A percentile compares a stretch with the other conserved stretches of the same genome.
Evolutionary conservation across 78 protist species (phyloP).

Genomic region (Speleostelium caveatum): DNA sequence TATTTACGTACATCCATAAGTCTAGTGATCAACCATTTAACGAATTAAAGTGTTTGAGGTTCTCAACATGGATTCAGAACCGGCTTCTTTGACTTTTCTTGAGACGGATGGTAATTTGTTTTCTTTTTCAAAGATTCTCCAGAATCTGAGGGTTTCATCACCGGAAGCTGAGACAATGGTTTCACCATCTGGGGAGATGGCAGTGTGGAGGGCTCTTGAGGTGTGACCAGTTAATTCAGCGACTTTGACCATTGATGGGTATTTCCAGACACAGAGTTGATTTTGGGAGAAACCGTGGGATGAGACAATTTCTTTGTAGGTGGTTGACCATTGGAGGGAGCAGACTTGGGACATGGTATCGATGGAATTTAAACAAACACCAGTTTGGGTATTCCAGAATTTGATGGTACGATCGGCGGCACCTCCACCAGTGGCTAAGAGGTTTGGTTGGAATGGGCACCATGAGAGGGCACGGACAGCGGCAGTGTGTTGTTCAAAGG

Average conservation of each 20-base stretch:
- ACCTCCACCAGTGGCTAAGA: constrained; percentile 99
- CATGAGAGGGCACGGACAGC: constrained; percentile 99
- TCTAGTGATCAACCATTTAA: background rate
- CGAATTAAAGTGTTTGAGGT: constrained; percentile 45
- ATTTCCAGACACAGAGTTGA: constrained; percentile 99
- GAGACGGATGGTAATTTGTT: constrained; percentile 52
- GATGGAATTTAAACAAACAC: constrained; percentile 87
- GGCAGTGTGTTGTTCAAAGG: constrained; percentile 86
- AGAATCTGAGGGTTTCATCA: constrained; percentile 99
- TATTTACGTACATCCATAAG: background rate
- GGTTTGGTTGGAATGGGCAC: constrained; percentile 96
- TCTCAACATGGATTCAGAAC: constrained; percentile 62
- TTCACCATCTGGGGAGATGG: constrained; percentile 98
- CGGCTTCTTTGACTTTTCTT: constrained; percentile 45
- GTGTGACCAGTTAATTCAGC: constrained; percentile 98
- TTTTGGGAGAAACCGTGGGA: constrained; percentile 98
- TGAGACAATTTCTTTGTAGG: constrained; percentile 96
- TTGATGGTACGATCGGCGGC: constrained; percentile 98
- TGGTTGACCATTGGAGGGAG: constrained; percentile 94
- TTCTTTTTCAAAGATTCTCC: constrained; percentile 94
- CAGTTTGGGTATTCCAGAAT: constrained; percentile 98
- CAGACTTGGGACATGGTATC: constrained; percentile 98
- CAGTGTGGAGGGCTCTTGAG: constrained; percentile 97
- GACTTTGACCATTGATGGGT: constrained; percentile 95
- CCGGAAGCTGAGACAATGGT: constrained; percentile 96